Evolutionary conservation across 2,329 filamentous ascomycete species (phyloP).

Genomic region (Fusarium nodosum): DNA sequence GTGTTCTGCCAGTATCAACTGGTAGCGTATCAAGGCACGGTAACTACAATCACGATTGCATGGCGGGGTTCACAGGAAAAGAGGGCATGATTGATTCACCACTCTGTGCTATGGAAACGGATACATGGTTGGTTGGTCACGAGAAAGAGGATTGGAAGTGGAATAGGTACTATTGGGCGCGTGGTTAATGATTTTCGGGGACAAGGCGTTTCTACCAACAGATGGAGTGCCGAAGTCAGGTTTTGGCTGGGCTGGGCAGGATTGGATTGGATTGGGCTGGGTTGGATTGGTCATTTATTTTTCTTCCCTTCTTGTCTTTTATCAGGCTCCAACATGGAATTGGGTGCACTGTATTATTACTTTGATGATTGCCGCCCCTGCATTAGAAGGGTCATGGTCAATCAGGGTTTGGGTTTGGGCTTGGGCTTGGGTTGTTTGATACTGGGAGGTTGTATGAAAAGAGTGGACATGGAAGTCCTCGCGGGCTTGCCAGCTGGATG

Average conservation of each 20-base stretch:
- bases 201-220: conserved; percentile 39
- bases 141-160: conserved; percentile 29
- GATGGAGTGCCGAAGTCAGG: conserved; percentile 32
- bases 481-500: conserved; percentile 41
- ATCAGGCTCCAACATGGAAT: conserved; percentile 43
- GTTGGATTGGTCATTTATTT: conserved; percentile 15
- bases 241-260: conserved; percentile 24
- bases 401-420: conserved; percentile 10
- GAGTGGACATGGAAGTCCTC: conserved; percentile 43
- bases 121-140: conserved; percentile 35
- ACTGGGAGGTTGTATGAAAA: conserved; percentile 28
- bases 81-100: conserved; percentile 28
- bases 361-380: conserved; percentile 37
- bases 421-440: neutral
- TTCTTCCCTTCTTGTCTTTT: conserved; percentile 31
- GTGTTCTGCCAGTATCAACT: conserved; percentile 27
- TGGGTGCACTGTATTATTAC: conserved; percentile 44
- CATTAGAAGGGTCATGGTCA: conserved; percentile 33
- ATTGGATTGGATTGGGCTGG: conserved; percentile 16
- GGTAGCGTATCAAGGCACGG: conserved; percentile 32
- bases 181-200: conserved; percentile 46
- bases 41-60: conserved; percentile 46
- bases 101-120: conserved; percentile 34
- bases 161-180: conserved; percentile 34
- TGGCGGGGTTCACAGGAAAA: conserved; percentile 41